These are phyloP conservation scores for Cyberlindnera euphorbiiphila DNA, from an alignment of 805 yeast species.

Conservation along the genomic window DNA sequence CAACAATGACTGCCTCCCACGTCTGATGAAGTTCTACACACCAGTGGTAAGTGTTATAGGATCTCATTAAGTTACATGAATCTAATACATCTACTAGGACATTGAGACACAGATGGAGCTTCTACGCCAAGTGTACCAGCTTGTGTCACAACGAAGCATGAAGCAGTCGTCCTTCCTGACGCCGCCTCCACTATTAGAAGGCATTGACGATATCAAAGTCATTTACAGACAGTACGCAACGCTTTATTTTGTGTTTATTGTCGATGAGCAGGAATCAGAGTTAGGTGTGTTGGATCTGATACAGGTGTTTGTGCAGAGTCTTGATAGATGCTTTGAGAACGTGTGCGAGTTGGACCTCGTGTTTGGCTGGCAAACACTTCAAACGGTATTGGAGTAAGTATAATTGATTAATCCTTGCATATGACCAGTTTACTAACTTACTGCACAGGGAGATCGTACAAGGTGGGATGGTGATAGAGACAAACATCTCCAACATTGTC, in stretches of 20 bases:
- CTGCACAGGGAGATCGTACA: constrained; percentile 68
- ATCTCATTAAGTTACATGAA: neutral
- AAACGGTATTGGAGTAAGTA: constrained; percentile 67
- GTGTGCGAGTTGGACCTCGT: constrained; percentile 95
- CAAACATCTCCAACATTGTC: constrained; percentile 77
- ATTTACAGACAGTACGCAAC: constrained; percentile 95
- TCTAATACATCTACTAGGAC: constrained; percentile 37
- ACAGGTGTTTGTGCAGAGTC: constrained; percentile 93
- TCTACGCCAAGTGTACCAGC: constrained; percentile 75
- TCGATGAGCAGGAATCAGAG: constrained; percentile 94
- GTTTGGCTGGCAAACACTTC: constrained; percentile 97
- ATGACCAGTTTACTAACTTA: neutral
- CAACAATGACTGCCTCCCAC: constrained; percentile 85
- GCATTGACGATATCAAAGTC: constrained; percentile 73
- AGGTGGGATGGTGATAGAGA: constrained; percentile 97
- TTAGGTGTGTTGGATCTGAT: constrained; percentile 89
- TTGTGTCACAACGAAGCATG: constrained; percentile 66
- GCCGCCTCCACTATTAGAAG: constrained; percentile 71
- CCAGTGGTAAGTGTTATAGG: constrained; percentile 46
- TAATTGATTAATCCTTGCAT: neutral
- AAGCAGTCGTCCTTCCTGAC: constrained; percentile 86
- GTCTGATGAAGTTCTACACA: constrained; percentile 87
- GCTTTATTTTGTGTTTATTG: constrained; percentile 90
- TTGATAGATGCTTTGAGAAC: constrained; percentile 88
- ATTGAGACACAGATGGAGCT: constrained; percentile 75